These are phyloP conservation scores for Colletotrichum sp. DNA, from an alignment of 2,329 filamentous ascomycete species.

Conservation along the genomic window DNA sequence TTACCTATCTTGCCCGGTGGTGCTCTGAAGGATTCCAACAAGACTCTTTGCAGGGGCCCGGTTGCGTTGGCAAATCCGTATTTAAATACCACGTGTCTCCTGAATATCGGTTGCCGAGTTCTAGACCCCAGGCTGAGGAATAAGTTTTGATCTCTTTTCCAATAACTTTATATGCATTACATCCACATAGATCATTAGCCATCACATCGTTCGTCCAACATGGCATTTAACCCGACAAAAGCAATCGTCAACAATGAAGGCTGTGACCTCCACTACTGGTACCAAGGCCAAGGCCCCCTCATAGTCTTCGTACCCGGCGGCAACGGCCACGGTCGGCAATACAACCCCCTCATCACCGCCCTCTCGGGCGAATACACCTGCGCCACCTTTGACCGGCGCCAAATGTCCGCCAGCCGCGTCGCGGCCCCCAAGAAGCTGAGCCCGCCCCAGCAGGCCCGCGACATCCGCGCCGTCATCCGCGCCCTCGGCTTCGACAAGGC, in stretches of 20 bases:
- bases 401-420: slow-evolving; percentile 34
- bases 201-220: background rate
- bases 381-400: slow-evolving; percentile 36
- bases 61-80: rapidly evolving
- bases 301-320: slow-evolving; percentile 36
- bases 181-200: background rate
- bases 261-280: slow-evolving; percentile 36
- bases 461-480: slow-evolving; percentile 32
- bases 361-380: slow-evolving; percentile 30
- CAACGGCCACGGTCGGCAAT: slow-evolving; percentile 36
- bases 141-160: background rate
- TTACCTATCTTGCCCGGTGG: background rate
- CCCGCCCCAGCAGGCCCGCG: slow-evolving; percentile 33
- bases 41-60: background rate
- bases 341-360: slow-evolving; percentile 29
- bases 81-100: background rate
- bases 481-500: slow-evolving; percentile 29
- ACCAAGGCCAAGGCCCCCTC: slow-evolving; percentile 32
- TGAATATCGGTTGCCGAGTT: background rate
- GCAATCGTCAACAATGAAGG: slow-evolving; percentile 31
- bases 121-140: background rate
- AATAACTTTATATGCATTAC: background rate
- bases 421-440: slow-evolving; percentile 26
- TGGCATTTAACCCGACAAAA: slow-evolving; percentile 24
- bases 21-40: background rate